Base-by-base conservation (phyloP, 345 rosid genomes). In the Dimocarpus longan region DNA sequence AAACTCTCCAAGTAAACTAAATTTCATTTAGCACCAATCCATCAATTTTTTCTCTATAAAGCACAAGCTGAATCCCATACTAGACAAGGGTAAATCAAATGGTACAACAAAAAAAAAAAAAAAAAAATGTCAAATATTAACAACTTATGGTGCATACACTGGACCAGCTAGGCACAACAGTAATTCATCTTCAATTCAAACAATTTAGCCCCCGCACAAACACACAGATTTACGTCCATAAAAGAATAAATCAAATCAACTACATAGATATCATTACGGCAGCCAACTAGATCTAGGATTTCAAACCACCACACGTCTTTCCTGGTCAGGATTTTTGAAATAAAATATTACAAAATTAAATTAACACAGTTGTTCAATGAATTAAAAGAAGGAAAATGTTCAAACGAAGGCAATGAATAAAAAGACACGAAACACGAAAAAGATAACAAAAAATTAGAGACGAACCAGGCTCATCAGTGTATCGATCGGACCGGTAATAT, bases 401-500 rank as follows among this genome's bases (percentile, higher is more conserved):
- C 39, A 43, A 42, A 9, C 3, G 1, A 19, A 75, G 21, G 16
- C 68, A n/a, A 57, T 12, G 8, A 52, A 57, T 28, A 6, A 5
- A 39, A 22, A 48, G 54, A 76, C 6, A 68, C 0, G 40, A 11
- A 11, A 37, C 1, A 40, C 28, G 32, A 69, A 73, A 22, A 46
- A 46, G 12, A 46, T 46, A 46, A n/a, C 26, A 50, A 50, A 50
- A 50, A 54, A 32, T 32, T 54, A 76, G 76, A 77, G 43, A 82
- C 93, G 75, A 88, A 95, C 97, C 93, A 46, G 89, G 85, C 68
- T 83, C 93, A 64, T 89, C 86, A 15, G 90, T 82, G 82, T 76
- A 80, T 11, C 97, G 95, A 83, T 88, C 92, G 11, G 87, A 79
- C 73, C 93, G 95, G 77, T 91, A 44, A 83, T 79, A 84, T 0